Base-by-base conservation (phyloP, 202 grass and related monocot species). In the Schoenoplectus tabernaemontani region DNA sequence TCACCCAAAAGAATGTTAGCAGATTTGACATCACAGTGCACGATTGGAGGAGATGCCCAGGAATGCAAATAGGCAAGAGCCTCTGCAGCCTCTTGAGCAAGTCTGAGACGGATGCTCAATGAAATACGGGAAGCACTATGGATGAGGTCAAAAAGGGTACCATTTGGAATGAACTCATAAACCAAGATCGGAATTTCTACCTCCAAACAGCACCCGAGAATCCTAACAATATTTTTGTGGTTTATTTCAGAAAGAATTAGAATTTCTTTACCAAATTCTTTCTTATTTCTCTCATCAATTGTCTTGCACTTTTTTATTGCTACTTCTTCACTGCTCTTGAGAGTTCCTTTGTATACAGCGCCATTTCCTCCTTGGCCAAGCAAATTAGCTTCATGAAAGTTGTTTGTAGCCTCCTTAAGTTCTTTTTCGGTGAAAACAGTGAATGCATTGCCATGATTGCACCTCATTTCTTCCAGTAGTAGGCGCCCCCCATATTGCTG, bases 191-290 rank as follows among this genome's bases (percentile, higher is more conserved):
- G 90, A 23, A 89, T 85, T 36, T 92, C 82, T 47, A 86, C 82
- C 56, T 93, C 87, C 6, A 93, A 80, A 80, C 87, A 93, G 62
- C 90, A 93, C 0, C 90, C 90, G 2, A 64, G 7, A 2, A 89
- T 85, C 30, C 83, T 89, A 34, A 92, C 85, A 48, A 92, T 70
- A 26, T 89, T 92, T 39, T 83, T 90, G 47, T 93, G 89, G 84
- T 92, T 92, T 75, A 88, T 90, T 85, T 88, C 86, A 7, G 84
- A 86, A 2, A 90, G 82, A 87, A 93, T 92, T 17, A 89, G 87
- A 87, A 89, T 92, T 83, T 92, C 90, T 82, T 89, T 92, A 30
- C 90, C 87, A 66, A 92, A 92, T 85, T 92, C 82, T 59, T 89
- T 89, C 90, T 87, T 72, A 78, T 92, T 86, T 70, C 84, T 56